phyloP scores from a whole-genome alignment of 2,329 filamentous ascomycete genomes.

The Epichloe sp. region DNA sequence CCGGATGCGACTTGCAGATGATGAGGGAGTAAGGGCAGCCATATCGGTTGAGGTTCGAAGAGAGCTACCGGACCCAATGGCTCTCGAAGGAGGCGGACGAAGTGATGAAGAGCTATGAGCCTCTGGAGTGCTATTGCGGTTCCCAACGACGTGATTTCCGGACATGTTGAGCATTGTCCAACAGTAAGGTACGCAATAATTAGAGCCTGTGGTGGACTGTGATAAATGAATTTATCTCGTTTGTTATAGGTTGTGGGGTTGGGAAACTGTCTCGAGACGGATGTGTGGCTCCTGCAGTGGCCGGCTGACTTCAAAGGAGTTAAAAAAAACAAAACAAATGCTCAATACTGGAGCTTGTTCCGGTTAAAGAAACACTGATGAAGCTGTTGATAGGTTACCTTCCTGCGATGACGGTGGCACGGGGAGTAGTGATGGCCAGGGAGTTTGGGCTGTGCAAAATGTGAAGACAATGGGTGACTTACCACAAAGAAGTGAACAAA shows the following conservation, averaged over 20 bases:
- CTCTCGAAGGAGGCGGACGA: constrained; percentile 67
- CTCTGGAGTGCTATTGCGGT: constrained; percentile 96
- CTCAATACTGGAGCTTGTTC: constrained; percentile 15
- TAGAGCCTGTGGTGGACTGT: not conserved
- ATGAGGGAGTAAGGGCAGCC: constrained; percentile 59
- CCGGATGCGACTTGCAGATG: constrained; percentile 67
- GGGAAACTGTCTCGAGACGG: constrained; percentile 15
- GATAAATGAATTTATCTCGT: not conserved
- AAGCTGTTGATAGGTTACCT: constrained; percentile 1
- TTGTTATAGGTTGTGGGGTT: not conserved
- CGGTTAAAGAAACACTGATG: constrained; percentile 10
- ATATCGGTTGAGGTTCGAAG: constrained; percentile 94
- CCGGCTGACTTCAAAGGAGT: constrained; percentile 74
- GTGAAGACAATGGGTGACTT: constrained; percentile 5
- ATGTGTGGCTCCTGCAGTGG: constrained; percentile 56
- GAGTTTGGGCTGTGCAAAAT: not conserved
- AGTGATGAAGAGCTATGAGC: constrained; percentile 69
- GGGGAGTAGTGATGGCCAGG: not conserved
- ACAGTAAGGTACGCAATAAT: not conserved
- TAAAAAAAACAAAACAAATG: constrained; percentile 12
- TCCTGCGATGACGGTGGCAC: not conserved
- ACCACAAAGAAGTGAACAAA: constrained; percentile 12
- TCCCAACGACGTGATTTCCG: constrained; percentile 57
- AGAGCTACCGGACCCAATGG: constrained; percentile 66
- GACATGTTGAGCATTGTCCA: constrained; percentile 47